These are phyloP conservation scores for Talaromyces sp. DNA, from an alignment of 2,329 filamentous ascomycete species.

Conservation along the genomic window DNA sequence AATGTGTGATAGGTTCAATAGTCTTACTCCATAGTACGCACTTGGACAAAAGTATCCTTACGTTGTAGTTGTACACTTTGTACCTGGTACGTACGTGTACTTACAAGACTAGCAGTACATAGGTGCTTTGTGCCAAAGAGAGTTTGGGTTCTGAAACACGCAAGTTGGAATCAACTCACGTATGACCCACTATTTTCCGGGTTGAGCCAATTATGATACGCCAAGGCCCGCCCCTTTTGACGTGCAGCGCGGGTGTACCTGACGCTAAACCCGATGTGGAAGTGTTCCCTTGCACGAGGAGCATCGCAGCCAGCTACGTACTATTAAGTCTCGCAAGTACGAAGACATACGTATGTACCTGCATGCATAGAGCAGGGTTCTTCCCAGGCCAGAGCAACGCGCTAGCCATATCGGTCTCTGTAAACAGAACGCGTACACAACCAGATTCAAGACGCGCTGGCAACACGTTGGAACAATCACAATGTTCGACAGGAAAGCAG, in stretches of 20 bases:
- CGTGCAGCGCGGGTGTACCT: not conserved
- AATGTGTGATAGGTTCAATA: not conserved
- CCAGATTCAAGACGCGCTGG: not conserved
- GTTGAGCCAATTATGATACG: not conserved
- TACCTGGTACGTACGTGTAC: not conserved
- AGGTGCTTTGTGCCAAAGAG: not conserved
- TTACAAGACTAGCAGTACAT: not conserved
- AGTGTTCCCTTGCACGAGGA: not conserved
- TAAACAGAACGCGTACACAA: not conserved
- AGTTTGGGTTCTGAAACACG: not conserved
- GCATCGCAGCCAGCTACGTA: not conserved
- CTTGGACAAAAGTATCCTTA: not conserved
- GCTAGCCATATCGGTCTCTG: not conserved
- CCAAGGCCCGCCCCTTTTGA: not conserved
- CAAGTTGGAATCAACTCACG: not conserved
- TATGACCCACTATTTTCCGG: not conserved
- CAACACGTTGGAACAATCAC: not conserved
- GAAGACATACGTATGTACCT: not conserved
- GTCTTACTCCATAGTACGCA: too few species aligned
- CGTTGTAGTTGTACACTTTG: not conserved
- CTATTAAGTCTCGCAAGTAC: not conserved
- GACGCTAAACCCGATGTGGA: not conserved
- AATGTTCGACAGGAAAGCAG: not conserved
- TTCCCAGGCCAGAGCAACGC: not conserved
- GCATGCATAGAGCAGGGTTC: not conserved